These are phyloP conservation scores for Platanthera guangdongensis DNA, from an alignment of 106 monocot species.

Conservation along the genomic window DNA sequence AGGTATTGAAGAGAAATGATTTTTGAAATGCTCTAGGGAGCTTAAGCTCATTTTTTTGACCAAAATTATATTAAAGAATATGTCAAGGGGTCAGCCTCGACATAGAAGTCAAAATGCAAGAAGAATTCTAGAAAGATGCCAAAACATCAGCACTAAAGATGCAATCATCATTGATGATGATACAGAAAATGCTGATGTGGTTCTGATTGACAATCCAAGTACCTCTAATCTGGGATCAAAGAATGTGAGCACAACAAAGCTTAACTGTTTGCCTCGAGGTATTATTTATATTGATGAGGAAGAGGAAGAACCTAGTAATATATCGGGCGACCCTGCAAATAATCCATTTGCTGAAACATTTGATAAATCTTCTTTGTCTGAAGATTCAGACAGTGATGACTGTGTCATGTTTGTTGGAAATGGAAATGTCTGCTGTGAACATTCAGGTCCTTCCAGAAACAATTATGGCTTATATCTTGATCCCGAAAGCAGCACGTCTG, in stretches of 20 bases:
- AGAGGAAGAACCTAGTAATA: conserved; percentile 24
- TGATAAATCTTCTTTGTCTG: conserved; percentile 4
- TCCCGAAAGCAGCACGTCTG: conserved; percentile 18
- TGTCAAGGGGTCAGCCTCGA: conserved; percentile 52
- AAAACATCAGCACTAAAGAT: conserved; percentile 24
- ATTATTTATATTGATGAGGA: conserved; percentile 80
- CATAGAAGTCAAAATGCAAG: conserved; percentile 25
- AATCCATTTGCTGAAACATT: conserved; percentile 9
- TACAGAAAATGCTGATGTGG: conserved; percentile 26
- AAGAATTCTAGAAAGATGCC: conserved; percentile 37
- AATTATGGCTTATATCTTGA: conserved; percentile 31
- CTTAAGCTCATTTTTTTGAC: not conserved
- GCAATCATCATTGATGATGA: conserved; percentile 47
- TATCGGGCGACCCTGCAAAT: conserved; percentile 1
- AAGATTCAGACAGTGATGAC: conserved; percentile 18
- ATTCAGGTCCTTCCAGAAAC: conserved; percentile 31
- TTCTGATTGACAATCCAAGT: conserved; percentile 32
- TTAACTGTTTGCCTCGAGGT: conserved; percentile 18
- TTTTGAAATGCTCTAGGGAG: not conserved
- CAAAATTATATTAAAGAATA: conserved; percentile 10
- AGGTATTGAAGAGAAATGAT: not conserved
- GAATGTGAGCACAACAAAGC: not conserved
- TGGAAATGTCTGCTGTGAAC: not conserved
- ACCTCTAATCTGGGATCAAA: conserved; percentile 21
- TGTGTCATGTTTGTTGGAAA: conserved; percentile 18